These are phyloP conservation scores for Anthracocystis panici-leucophaei DNA, from an alignment of 1,284 basidiomycete genomes.

Conservation along the genomic window DNA sequence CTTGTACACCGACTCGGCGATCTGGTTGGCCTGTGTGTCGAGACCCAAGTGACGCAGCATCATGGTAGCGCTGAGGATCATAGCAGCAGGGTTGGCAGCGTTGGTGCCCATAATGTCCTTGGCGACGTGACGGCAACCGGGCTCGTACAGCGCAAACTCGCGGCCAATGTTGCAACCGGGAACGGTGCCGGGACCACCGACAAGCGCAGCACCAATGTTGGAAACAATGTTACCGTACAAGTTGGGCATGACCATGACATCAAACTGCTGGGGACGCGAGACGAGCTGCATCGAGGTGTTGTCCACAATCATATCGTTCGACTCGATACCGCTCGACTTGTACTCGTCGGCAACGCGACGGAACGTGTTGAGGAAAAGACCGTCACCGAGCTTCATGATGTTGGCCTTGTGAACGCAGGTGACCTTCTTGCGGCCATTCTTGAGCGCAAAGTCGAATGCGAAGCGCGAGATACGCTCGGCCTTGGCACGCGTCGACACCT, in stretches of 20 bases:
- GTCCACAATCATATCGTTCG: conserved; percentile 99
- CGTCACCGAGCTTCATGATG: conserved; percentile 99
- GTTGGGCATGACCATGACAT: conserved; percentile 99
- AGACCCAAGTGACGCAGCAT: conserved; percentile 98
- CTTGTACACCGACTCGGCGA: conserved; percentile 91
- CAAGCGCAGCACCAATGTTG: conserved; percentile 97
- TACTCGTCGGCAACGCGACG: conserved; percentile 92
- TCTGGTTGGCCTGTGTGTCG: conserved; percentile 92
- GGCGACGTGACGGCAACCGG: conserved; percentile 97
- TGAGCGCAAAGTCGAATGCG: conserved; percentile 98
- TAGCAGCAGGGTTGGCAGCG: conserved; percentile 96
- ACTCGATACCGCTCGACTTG: conserved; percentile 89
- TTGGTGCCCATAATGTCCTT: conserved; percentile 98
- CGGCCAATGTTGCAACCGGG: conserved; percentile 98
- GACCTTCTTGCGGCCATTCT: conserved; percentile 99
- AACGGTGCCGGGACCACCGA: conserved; percentile 96
- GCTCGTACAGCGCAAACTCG: conserved; percentile 98
- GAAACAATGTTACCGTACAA: conserved; percentile 95
- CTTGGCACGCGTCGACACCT: conserved; percentile 95
- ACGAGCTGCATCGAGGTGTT: conserved; percentile 99
- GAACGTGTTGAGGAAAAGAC: conserved; percentile 99
- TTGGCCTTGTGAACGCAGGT: conserved; percentile 99
- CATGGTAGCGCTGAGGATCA: conserved; percentile 98
- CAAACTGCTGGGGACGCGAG: conserved; percentile 92
- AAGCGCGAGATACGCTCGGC: conserved; percentile 97